Base-by-base conservation (phyloP, 805 yeast species). In the Kodamaea fukazawae region DNA sequence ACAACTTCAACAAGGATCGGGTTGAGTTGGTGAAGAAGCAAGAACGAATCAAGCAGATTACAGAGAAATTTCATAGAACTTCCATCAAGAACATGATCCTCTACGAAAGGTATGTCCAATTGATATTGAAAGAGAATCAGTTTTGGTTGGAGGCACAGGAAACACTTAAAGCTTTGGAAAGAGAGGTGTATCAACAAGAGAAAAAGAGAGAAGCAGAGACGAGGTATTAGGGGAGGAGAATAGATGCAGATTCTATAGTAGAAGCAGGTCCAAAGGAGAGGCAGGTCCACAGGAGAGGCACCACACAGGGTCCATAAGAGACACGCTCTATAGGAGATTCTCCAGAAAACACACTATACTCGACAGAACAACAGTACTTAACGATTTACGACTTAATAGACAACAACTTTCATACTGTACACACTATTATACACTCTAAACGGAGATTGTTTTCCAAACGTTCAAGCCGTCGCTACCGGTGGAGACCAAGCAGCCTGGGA, bases 401-500 rank as follows among this genome's bases (percentile, higher is more conserved):
- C 23, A 20, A 20, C 8, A n/a, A n/a, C n/a, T n/a, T n/a, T n/a
- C n/a, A 20, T 20, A 20, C 8, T 20, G 23, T 20, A 20, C 23
- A 20, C 23, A n/a, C n/a, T n/a, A n/a, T n/a, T n/a, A n/a, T n/a
- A n/a, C n/a, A n/a, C n/a, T n/a, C 53, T 72, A 90, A 29, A 91
- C 96, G 60, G 96, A 85, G 55, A 93, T 93, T 13, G 97, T 91
- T 71, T 93, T 93, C 97, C 97, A 93, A 29, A 91, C 70, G 56
- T 86, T 86, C 60, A 93, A 72, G 29, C 99, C 99, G 55, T 91
- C 97, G 27, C 91, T 83, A 49, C 99, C 99, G 2, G 98, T 91
- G 53, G 95, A 82, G 12, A 89, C 88, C 57, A 93, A 75, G 50
- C 95, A 83, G 34, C 99, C 99, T 2, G 99, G 99, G 41, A 93